Evolutionary conservation across 257 asterid genomes (phyloP), one percentile per base, ranked within the genome.

Genomic region (Handroanthus guayacan): DNA sequence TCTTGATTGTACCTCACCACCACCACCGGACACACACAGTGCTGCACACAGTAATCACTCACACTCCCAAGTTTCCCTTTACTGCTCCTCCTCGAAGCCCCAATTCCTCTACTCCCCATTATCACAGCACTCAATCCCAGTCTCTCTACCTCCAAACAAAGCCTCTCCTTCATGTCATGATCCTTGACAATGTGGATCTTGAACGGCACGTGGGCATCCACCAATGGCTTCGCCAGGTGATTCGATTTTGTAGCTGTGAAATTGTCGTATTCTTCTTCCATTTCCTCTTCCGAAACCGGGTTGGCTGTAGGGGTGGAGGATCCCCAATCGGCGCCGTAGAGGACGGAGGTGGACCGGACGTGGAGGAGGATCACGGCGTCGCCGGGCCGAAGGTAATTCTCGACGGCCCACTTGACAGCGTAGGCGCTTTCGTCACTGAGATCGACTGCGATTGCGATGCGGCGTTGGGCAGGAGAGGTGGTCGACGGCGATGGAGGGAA

Each of bases 1-100:
- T 80, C 81, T 18, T 68, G 75, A 3, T 81, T 81, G 50, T 83
- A 80, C 57, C 92, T 82, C 43, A 87, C 87, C 43, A 85, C 87
- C 72, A 87, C 90, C 58, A 87, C 92, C 9, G 92, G 90, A 43
- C 90, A 87, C 60, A 80, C 75, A 36, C 92, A 87, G 48, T 87
- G 87, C n/a, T 78, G 84, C 70, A 87, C 90, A 17, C 92, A 87
- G 17, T 88, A 88, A 75, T 86, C 89, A 25, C 93, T 88, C 63
- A 88, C 93, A 52, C 93, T 88, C 54, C 93, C 93, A n/a, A 88
- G 88, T 67, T 80, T 84, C 14, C 81, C 92, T 18, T 75, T 78
- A 10, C 50, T 38, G 1, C 78, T 81, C 14, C 36, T 72, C 74
- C 60, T 79, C 31, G 71, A 41, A 6, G 77, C 87, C 25, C 90